Percentiles rank a stretch among this genome's conserved stretches.
phyloP scores from a whole-genome alignment of 495 filamentous ascomycete genomes.

The Xylaria nigripes region DNA sequence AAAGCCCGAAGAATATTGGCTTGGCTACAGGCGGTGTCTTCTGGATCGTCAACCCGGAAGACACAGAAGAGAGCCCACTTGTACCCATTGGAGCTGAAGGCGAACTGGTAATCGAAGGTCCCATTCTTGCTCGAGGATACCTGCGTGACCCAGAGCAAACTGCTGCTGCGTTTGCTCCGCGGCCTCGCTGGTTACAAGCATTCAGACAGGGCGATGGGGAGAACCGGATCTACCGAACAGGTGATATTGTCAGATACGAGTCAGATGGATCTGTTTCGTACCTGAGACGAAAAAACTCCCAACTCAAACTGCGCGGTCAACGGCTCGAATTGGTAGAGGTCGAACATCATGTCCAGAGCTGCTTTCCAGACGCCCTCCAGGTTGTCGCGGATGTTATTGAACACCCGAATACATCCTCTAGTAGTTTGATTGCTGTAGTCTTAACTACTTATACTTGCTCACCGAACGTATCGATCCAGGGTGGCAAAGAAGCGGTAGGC shows the following conservation, averaged over 20 bases:
- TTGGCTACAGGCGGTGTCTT: too few species aligned
- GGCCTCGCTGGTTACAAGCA: slow-evolving; percentile 7
- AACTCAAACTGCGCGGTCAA: slow-evolving; percentile 13
- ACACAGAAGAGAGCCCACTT: slow-evolving; percentile 24
- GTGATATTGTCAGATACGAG: slow-evolving; percentile 31
- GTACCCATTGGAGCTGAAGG: slow-evolving; percentile 33
- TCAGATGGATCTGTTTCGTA: slow-evolving; percentile 40
- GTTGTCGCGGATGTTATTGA: too few species aligned
- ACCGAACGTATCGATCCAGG: too few species aligned
- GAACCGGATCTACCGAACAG: slow-evolving; percentile 28
- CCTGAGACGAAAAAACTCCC: slow-evolving; percentile 29
- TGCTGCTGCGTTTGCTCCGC: slow-evolving; percentile 19
- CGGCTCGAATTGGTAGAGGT: too few species aligned
- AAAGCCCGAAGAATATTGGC: slow-evolving; percentile 11
- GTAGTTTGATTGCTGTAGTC: too few species aligned
- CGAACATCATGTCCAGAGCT: too few species aligned
- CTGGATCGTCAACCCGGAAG: slow-evolving; percentile 32
- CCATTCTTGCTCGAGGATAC: slow-evolving; percentile 20
- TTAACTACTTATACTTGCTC: too few species aligned
- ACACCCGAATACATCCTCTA: too few species aligned
- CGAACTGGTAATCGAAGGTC: slow-evolving; percentile 35
- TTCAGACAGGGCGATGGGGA: slow-evolving; percentile 1
- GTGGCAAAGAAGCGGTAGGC: too few species aligned
- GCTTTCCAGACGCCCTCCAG: too few species aligned
- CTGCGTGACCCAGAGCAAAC: slow-evolving; percentile 30